Evolutionary conservation across 306 rosid species (phyloP).

Genomic region (Purshia tridentata): DNA sequence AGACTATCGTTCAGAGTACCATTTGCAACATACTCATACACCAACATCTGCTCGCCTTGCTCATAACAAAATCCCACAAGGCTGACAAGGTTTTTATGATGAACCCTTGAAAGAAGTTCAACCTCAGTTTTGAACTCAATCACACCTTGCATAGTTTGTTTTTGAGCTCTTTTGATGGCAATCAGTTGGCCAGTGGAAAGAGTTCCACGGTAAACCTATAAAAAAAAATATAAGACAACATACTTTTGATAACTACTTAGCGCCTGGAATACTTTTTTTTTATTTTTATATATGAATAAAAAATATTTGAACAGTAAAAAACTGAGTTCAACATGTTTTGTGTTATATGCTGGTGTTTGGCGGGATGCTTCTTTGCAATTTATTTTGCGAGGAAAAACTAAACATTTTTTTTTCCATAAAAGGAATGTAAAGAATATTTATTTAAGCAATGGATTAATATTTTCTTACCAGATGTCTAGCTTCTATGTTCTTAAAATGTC

Average conservation of each 20-base stretch:
- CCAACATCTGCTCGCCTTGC: conserved; percentile 67
- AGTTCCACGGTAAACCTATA: conserved; percentile 53
- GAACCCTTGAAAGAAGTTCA: conserved; percentile 70
- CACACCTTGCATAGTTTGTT: conserved; percentile 57
- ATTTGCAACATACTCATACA: conserved; percentile 69
- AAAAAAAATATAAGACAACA: background rate
- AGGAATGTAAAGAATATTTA: no score
- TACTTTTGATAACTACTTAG: background rate
- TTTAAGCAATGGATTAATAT: conserved; percentile 55
- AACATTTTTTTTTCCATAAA: no score
- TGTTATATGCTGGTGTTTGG: no score
- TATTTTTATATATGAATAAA: no score
- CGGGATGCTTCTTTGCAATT: no score
- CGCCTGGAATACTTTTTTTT: no score
- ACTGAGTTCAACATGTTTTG: no score
- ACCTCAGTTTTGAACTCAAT: conserved; percentile 67
- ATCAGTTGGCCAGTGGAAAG: conserved; percentile 47
- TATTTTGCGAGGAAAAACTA: no score
- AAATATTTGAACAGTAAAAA: no score
- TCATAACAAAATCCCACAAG: conserved; percentile 66
- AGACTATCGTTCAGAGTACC: conserved; percentile 67
- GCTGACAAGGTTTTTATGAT: conserved; percentile 61
- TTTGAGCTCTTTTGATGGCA: conserved; percentile 59
- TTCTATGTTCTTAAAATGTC: no score
- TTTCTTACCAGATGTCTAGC: conserved; percentile 49